phyloP scores from a whole-genome alignment of 768 basidiomycete genomes.

The Stropharia rugosoannulata region DNA sequence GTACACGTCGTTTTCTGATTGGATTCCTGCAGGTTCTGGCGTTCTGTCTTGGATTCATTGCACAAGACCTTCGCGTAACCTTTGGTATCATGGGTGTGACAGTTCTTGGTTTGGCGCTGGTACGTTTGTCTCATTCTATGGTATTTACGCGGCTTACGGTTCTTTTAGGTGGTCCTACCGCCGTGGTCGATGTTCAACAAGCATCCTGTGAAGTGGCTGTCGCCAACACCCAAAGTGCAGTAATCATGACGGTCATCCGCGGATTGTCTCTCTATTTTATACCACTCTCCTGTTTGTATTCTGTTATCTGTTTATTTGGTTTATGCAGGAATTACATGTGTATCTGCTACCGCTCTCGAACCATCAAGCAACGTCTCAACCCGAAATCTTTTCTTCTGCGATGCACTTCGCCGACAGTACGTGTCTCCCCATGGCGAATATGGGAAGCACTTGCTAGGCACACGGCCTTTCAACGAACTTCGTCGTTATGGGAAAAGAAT shows the following conservation, averaged over 20 bases:
- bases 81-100: conserved; percentile 46
- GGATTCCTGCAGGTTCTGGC: conserved; percentile 41
- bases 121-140: conserved; percentile 23
- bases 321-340: too few species aligned
- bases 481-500: too few species aligned
- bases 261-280: background rate
- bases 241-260: background rate
- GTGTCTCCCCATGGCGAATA: too few species aligned
- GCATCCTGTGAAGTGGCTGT: conserved; percentile 64
- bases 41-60: conserved; percentile 55
- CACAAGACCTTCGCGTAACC: conserved; percentile 55
- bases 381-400: too few species aligned
- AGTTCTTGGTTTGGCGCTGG: conserved; percentile 39
- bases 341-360: too few species aligned
- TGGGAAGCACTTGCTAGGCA: too few species aligned
- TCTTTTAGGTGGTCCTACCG: conserved; percentile 54
- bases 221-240: conserved; percentile 21
- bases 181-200: conserved; percentile 69
- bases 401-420: too few species aligned
- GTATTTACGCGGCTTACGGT: background rate
- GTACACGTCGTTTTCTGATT: background rate
- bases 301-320: background rate
- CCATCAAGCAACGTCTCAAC: too few species aligned
- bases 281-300: background rate
- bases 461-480: too few species aligned